Evolutionary conservation across 1,284 basidiomycete genomes (phyloP).

Genomic region (Limonomyces culmigenus): DNA sequence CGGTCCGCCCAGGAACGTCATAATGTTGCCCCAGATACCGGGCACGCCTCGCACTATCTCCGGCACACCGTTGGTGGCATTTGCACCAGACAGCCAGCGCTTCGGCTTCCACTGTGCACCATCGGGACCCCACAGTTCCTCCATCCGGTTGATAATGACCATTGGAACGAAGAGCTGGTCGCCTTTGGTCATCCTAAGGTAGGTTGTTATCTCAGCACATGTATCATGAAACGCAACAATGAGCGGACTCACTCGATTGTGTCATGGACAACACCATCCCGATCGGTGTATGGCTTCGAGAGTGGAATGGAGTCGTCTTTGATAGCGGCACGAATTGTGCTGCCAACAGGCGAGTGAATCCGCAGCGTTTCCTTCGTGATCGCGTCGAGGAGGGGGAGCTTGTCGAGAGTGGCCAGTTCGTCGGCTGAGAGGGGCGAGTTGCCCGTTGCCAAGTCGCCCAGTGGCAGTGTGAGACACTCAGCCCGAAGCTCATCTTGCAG

Average conservation of each 20-base stretch:
- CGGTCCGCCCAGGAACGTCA: constrained; percentile 10
- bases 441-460: too few species aligned
- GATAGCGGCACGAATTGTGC: constrained; percentile 15
- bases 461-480: too few species aligned
- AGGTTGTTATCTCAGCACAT: too few species aligned
- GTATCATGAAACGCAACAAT: too few species aligned
- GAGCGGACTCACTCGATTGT: constrained; percentile 9
- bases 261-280: constrained; percentile 1
- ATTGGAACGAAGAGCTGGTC: constrained; percentile 9
- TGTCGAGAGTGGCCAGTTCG: constrained; percentile 9
- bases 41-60: constrained; percentile 6
- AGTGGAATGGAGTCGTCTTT: constrained; percentile 20
- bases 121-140: constrained; percentile 11
- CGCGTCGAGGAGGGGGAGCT: constrained; percentile 9
- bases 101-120: constrained; percentile 6
- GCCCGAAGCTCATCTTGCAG: too few species aligned
- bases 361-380: constrained; percentile 26
- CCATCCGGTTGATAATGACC: constrained; percentile 6
- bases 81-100: neutral
- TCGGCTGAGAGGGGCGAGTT: too few species aligned
- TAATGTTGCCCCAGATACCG: constrained; percentile 9
- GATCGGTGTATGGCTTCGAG: neutral
- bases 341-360: constrained; percentile 19
- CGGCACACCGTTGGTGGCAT: constrained; percentile 5
- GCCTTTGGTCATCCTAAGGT: constrained; percentile 4